Percentiles rank a stretch among this genome's conserved stretches.
These are phyloP conservation scores for Camptophora hylomeconis DNA, from an alignment of 2,329 filamentous ascomycete genomes.

Conservation along the genomic window DNA sequence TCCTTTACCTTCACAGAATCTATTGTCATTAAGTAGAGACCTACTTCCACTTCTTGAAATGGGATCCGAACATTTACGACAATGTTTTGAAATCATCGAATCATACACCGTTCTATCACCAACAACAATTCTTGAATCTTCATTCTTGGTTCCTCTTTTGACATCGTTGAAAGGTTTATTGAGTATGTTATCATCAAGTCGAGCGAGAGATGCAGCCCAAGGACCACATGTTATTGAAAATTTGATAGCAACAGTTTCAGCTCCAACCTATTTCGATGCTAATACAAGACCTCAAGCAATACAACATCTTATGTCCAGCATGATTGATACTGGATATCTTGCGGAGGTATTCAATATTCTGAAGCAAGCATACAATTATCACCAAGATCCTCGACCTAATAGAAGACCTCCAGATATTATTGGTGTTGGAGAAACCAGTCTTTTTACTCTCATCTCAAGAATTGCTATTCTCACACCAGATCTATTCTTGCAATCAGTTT, in stretches of 20 bases:
- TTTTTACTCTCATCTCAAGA: slow-evolving; percentile 69
- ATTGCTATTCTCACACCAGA: slow-evolving; percentile 60
- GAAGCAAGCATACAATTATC: slow-evolving; percentile 55
- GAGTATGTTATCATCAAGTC: slow-evolving; percentile 11
- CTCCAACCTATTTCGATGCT: slow-evolving; percentile 12
- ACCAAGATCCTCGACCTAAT: slow-evolving; percentile 72
- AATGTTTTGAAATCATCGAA: slow-evolving; percentile 52
- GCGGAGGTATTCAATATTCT: slow-evolving; percentile 46
- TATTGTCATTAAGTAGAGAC: slow-evolving; percentile 50
- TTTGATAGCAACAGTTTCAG: slow-evolving; percentile 22
- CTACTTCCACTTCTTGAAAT: slow-evolving; percentile 55
- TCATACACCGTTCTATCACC: slow-evolving; percentile 57
- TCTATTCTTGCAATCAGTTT: slow-evolving; percentile 47
- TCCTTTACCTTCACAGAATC: slow-evolving; percentile 38
- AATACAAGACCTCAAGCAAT: slow-evolving; percentile 27
- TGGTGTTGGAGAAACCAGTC: slow-evolving; percentile 68
- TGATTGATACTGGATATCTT: slow-evolving; percentile 14
- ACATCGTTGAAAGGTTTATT: slow-evolving; percentile 19
- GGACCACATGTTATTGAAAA: slow-evolving; percentile 25
- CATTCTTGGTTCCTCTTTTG: slow-evolving; percentile 29
- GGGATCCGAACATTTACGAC: slow-evolving; percentile 49
- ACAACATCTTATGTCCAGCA: slow-evolving; percentile 43
- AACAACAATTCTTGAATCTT: slow-evolving; percentile 28
- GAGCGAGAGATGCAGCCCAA: slow-evolving; percentile 22
- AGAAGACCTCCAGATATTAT: slow-evolving; percentile 56